phyloP scores from a whole-genome alignment of 331 rosid genomes.

The Cydonia oblonga region DNA sequence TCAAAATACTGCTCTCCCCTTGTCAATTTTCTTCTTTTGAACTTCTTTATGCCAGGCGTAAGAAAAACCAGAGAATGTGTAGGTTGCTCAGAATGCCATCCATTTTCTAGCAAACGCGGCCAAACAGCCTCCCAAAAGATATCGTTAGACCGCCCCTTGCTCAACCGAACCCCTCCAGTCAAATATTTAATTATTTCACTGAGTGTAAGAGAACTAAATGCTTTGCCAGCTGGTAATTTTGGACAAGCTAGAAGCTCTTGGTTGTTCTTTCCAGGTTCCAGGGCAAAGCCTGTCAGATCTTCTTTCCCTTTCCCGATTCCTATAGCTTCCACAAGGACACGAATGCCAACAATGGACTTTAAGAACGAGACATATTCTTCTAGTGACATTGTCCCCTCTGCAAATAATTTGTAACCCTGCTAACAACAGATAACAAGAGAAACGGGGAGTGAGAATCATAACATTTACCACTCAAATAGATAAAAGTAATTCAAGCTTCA shows the following conservation, averaged over 20 bases:
- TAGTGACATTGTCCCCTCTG: slow-evolving; percentile 45
- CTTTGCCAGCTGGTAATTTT: slow-evolving; percentile 30
- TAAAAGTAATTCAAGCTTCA: neutral
- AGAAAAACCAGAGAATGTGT: slow-evolving; percentile 53
- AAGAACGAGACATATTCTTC: slow-evolving; percentile 51
- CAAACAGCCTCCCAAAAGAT: slow-evolving; percentile 89
- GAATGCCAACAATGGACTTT: slow-evolving; percentile 51
- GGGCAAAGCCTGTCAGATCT: slow-evolving; percentile 49
- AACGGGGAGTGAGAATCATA: slow-evolving; percentile 10
- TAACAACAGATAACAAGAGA: slow-evolving; percentile 19
- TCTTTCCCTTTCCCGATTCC: slow-evolving; percentile 58
- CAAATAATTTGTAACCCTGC: slow-evolving; percentile 63
- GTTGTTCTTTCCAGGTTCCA: slow-evolving; percentile 41
- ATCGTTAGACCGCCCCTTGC: slow-evolving; percentile 54
- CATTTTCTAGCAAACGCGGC: slow-evolving; percentile 82
- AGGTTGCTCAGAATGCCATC: slow-evolving; percentile 87
- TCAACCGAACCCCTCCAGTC: slow-evolving; percentile 52
- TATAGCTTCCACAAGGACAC: slow-evolving; percentile 53
- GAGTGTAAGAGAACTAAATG: slow-evolving; percentile 53
- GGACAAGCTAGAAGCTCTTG: slow-evolving; percentile 23
- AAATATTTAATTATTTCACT: slow-evolving; percentile 44
- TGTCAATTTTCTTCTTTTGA: slow-evolving; percentile 55
- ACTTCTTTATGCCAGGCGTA: slow-evolving; percentile 63
- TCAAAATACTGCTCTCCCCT: slow-evolving; percentile 70
- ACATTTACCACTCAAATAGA: neutral